Base-by-base conservation (phyloP, 1,139 yeast genomes). In the Suhomyces kunorum region DNA sequence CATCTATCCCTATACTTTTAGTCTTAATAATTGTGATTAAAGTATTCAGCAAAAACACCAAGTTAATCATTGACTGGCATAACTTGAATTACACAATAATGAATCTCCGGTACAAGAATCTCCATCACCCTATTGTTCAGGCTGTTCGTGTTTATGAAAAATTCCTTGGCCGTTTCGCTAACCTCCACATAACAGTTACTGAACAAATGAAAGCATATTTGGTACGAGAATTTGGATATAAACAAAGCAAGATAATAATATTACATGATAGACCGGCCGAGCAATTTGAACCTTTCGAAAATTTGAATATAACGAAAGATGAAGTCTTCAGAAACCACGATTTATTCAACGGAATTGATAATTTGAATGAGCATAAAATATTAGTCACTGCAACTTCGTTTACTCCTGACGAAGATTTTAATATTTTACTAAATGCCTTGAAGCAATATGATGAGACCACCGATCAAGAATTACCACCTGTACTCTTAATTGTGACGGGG, bases 361-460 rank as follows among this genome's bases (percentile, higher is more conserved):
- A 57, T 36, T 45, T 66, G 9, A 49, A 55, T 0, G 56, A 63
- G 0, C 87, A 83, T 54, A 82, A 80, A 49, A 64, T 90, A 8
- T 54, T 92, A 12, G 80, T 92, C 4, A 83, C 94, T 1, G 83
- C 97, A 0, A 92, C 99, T 0, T 88, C 97, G 1, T 94, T 89
- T 59, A 92, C 98, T 0, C 94, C 95, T 0, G 99, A 94, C 59
- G 99, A 94, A 62, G 96, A 94, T 58, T 79, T 92, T 44, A 68
- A 68, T 33, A 64, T 87, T 23, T 65, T 94, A 14, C 63, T 92
- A 13, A 79, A 82, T 13, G 89, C 96, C 0, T 68, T 92, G 43
- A 73, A 74, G 39, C 48, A 61, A 12, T 83, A 87, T 51, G 61
- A 34, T n/a, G 28, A 23, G 8, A 34, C 53, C 3, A 29, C 36